Conservation (phyloP, 1,139 yeast genomes). For the Sugiyamaella paludigena region DNA sequence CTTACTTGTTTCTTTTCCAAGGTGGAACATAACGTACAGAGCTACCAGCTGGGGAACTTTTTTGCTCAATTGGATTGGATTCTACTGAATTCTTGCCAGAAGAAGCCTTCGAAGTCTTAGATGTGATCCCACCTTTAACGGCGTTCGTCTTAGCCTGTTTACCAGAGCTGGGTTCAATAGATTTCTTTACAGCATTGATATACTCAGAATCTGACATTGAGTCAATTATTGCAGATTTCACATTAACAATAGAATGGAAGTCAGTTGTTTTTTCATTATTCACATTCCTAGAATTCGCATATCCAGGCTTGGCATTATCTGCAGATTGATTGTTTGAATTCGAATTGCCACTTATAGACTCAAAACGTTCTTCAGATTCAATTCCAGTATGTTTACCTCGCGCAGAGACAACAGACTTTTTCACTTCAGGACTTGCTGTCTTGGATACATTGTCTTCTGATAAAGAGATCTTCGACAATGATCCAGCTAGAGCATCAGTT, state of each 20-base stretch:
- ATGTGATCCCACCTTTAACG: not conserved
- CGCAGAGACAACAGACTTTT: too few relatives aligned
- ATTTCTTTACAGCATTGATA: not conserved
- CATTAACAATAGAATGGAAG: too few relatives aligned
- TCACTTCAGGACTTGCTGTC: too few relatives aligned
- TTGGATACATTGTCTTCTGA: not conserved
- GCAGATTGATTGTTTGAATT: too few relatives aligned
- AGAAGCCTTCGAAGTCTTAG: too few relatives aligned
- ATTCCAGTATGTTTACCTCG: too few relatives aligned
- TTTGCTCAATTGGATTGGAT: not conserved
- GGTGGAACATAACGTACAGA: constrained; percentile 24
- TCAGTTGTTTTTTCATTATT: too few relatives aligned
- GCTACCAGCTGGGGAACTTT: not conserved
- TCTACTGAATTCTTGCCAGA: too few relatives aligned
- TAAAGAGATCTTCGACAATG: constrained; percentile 11
- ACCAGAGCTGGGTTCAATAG: not conserved
- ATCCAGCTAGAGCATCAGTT: constrained; percentile 13
- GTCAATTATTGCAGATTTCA: not conserved
- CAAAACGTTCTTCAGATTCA: too few relatives aligned
- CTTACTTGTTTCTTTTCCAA: constrained; percentile 20
- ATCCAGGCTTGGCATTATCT: too few relatives aligned
- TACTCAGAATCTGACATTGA: not conserved
- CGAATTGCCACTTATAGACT: too few relatives aligned
- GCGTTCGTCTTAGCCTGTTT: not conserved
- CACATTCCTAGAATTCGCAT: too few relatives aligned